These are phyloP conservation scores for Cicer judaicum DNA, from an alignment of 306 rosid species.

Conservation along the genomic window DNA sequence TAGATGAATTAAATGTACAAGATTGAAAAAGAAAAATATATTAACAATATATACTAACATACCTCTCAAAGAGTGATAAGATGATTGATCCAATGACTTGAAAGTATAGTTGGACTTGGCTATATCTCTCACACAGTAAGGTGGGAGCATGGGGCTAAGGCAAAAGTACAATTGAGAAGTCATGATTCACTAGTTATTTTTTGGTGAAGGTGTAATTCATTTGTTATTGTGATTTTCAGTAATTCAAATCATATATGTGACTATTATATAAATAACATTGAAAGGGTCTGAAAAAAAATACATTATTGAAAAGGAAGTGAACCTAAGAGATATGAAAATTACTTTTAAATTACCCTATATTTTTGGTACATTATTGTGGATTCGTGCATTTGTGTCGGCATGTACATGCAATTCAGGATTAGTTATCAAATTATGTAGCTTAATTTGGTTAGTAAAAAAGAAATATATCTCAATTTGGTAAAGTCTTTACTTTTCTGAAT, in stretches of 20 bases:
- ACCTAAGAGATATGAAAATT: background rate
- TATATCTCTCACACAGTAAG: background rate
- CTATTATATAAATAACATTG: background rate
- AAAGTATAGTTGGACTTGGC: background rate
- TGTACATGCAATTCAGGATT: too few relatives aligned
- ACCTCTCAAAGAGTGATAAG: slow-evolving; percentile 33
- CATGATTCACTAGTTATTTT: background rate
- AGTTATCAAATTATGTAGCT: too few relatives aligned
- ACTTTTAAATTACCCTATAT: background rate
- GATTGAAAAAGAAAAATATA: background rate
- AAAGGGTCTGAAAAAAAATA: too few relatives aligned
- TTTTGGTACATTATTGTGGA: background rate
- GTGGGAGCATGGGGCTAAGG: background rate
- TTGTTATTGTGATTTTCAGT: background rate
- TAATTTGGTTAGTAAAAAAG: too few relatives aligned
- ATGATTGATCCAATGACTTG: background rate
- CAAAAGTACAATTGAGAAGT: background rate
- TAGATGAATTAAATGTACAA: background rate
- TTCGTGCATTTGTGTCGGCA: background rate
- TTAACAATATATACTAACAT: background rate
- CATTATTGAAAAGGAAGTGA: background rate
- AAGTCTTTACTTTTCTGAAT: too few relatives aligned
- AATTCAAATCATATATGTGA: background rate
- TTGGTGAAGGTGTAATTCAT: background rate
- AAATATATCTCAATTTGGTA: too few relatives aligned